Percentiles rank a stretch among this genome's conserved stretches.
Evolutionary conservation across 768 basidiomycete genomes (phyloP).

Genomic region (Phaffia tasmanica): DNA sequence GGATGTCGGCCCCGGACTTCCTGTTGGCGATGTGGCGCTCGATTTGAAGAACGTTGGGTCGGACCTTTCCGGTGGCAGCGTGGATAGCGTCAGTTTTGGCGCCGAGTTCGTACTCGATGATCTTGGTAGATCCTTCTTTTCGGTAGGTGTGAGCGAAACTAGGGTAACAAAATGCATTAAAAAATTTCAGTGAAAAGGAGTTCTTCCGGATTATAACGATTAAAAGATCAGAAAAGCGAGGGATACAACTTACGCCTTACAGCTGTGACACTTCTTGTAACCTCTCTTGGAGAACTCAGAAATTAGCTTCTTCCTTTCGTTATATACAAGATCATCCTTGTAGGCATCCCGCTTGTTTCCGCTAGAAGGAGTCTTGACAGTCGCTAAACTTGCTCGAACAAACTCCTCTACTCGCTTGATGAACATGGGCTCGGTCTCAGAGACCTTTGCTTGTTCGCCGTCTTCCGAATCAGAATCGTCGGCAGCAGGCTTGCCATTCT

Average conservation of each 20-base stretch:
- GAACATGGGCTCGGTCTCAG: constrained; percentile 33
- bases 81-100: constrained; percentile 60
- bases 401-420: constrained; percentile 33
- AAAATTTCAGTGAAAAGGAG: constrained; percentile 4
- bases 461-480: constrained; percentile 34
- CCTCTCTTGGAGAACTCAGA: constrained; percentile 64
- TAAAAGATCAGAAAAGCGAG: neutral
- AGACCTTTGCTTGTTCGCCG: constrained; percentile 27
- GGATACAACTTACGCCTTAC: constrained; percentile 58
- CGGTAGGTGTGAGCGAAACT: constrained; percentile 77
- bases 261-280: constrained; percentile 61
- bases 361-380: constrained; percentile 31
- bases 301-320: constrained; percentile 71
- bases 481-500: constrained; percentile 19
- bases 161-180: constrained; percentile 6
- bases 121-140: constrained; percentile 85
- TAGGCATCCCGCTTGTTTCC: constrained; percentile 61
- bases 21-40: constrained; percentile 20
- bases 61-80: constrained; percentile 46
- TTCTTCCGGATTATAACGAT: neutral
- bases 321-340: constrained; percentile 78
- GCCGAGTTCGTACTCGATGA: constrained; percentile 84
- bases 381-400: constrained; percentile 28
- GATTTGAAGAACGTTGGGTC: constrained; percentile 60
- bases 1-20: constrained; percentile 7